These are phyloP conservation scores for Stachybotrys elegans DNA, from an alignment of 2,329 filamentous ascomycete species.

Conservation along the genomic window DNA sequence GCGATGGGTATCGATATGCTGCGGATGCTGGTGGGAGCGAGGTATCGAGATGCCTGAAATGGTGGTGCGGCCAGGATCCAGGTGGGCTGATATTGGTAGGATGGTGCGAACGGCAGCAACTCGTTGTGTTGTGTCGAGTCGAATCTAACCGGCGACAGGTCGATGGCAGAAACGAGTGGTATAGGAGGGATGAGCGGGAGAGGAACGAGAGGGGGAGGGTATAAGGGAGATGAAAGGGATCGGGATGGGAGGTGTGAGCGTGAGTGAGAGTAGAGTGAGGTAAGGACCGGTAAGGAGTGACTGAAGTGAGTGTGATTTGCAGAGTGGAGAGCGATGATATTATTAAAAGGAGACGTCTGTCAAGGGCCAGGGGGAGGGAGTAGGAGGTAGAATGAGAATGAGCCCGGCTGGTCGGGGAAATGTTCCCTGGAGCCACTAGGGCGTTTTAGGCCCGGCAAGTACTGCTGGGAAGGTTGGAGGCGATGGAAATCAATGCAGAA, in stretches of 20 bases:
- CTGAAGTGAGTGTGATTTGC: constrained; percentile 32
- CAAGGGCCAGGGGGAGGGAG: constrained; percentile 15
- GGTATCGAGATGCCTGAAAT: background rate
- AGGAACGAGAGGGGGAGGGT: constrained; percentile 1
- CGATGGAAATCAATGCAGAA: constrained; percentile 4
- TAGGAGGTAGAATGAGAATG: constrained; percentile 25
- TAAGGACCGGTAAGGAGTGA: constrained; percentile 33
- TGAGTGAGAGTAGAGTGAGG: no score
- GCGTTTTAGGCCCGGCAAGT: constrained; percentile 12
- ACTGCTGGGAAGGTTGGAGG: no score
- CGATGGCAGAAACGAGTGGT: constrained; percentile 6
- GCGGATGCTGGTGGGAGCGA: constrained; percentile 8
- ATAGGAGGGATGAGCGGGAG: constrained; percentile 9
- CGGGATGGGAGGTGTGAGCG: no score
- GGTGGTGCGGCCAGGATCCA: background rate
- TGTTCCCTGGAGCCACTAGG: constrained; percentile 24
- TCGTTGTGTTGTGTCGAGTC: no score
- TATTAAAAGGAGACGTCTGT: constrained; percentile 31
- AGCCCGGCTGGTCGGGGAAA: constrained; percentile 29
- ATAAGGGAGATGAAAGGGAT: constrained; percentile 11
- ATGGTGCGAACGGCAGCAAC: no score
- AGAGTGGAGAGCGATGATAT: constrained; percentile 32
- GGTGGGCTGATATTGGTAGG: no score
- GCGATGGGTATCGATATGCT: constrained; percentile 4
- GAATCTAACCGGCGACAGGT: background rate